phyloP scores from a whole-genome alignment of 306 rosid genomes.

The Lathyrus tuberosus region DNA sequence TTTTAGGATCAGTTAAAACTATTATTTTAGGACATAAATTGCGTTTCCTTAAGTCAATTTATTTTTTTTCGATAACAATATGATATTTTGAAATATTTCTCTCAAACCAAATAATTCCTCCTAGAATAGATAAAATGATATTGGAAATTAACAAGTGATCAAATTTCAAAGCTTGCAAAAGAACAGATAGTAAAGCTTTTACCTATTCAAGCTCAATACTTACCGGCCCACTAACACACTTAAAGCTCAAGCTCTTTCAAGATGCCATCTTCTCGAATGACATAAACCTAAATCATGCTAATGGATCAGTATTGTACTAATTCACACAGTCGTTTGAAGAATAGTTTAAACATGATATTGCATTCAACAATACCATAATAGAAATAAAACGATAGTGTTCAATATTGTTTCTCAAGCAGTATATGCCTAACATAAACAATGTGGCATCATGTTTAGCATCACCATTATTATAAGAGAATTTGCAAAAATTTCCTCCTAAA shows the following conservation, averaged over 20 bases:
- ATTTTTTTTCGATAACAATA: too few species aligned
- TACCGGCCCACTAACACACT: constrained; percentile 96
- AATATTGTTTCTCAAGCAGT: constrained; percentile 5
- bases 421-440: constrained; percentile 18
- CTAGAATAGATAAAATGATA: constrained; percentile 9
- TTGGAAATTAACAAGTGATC: constrained; percentile 25
- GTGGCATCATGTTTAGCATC: constrained; percentile 13
- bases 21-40: too few species aligned
- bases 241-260: constrained; percentile 96
- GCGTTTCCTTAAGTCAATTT: too few species aligned
- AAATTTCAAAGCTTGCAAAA: constrained; percentile 24
- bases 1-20: too few species aligned
- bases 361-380: constrained; percentile 2
- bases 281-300: constrained; percentile 71
- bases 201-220: constrained; percentile 34
- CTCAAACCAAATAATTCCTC: too few species aligned
- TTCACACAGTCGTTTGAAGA: constrained; percentile 1
- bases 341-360: constrained; percentile 15
- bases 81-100: too few species aligned
- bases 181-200: constrained; percentile 9
- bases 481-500: too few species aligned
- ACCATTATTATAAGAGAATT: not conserved
- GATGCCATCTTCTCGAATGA: constrained; percentile 98
- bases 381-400: constrained; percentile 14
- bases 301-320: constrained; percentile 40